A percentile compares a stretch with the other conserved stretches of the same genome.
Evolutionary conservation across 1,139 yeast species (phyloP).

Genomic region (Geotrichum candidum): DNA sequence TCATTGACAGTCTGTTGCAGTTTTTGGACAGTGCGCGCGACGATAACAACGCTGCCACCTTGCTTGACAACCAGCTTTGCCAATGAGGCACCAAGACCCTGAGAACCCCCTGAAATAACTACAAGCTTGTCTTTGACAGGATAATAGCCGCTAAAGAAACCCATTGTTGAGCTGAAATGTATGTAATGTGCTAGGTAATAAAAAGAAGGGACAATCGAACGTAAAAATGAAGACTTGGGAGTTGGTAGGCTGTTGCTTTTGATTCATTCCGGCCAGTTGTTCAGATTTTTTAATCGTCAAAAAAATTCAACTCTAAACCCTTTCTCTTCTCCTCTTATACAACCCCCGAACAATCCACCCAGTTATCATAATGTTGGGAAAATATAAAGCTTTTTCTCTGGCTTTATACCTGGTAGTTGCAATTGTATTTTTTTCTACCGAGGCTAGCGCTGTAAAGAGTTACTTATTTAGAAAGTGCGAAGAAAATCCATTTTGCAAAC

Average conservation of each 20-base stretch:
- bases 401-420: slow-evolving; percentile 19
- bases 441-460: slow-evolving; percentile 49
- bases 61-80: slow-evolving; percentile 52
- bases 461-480: slow-evolving; percentile 74
- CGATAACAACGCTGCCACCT: slow-evolving; percentile 63
- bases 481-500: slow-evolving; percentile 76
- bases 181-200: not conserved
- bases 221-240: not conserved
- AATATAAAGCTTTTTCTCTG: slow-evolving; percentile 9
- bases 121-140: slow-evolving; percentile 42
- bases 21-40: slow-evolving; percentile 65
- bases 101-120: slow-evolving; percentile 90
- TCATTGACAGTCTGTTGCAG: slow-evolving; percentile 45
- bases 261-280: slow-evolving; percentile 29
- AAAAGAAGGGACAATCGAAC: not conserved
- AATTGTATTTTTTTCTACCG: slow-evolving; percentile 4
- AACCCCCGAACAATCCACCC: not conserved
- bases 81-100: slow-evolving; percentile 82
- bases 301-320: not conserved
- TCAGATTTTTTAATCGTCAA: slow-evolving; percentile 33
- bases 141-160: slow-evolving; percentile 18
- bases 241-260: not conserved
- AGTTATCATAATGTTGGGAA: not conserved
- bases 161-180: slow-evolving; percentile 12
- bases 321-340: not conserved